Percentiles rank a stretch among this genome's conserved stretches.
These are phyloP conservation scores for Flaveria robusta DNA, from an alignment of 129 eudicot genomes.

Conservation along the genomic window DNA sequence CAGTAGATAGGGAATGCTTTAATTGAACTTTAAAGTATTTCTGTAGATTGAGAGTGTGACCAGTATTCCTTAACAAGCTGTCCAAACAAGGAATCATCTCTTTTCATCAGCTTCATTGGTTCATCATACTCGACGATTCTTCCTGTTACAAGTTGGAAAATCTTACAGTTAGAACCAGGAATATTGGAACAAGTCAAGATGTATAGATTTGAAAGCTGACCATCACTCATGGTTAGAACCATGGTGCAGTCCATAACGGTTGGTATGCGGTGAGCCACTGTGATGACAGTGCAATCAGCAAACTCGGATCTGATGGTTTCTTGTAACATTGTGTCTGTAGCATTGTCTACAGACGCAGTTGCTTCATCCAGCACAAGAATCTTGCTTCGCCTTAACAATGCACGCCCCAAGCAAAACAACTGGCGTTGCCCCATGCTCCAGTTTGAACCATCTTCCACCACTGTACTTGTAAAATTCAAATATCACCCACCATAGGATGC, in stretches of 20 bases:
- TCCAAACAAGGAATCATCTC: conserved; percentile 84
- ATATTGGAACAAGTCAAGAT: neutral
- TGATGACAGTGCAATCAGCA: conserved; percentile 82
- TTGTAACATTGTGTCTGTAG: conserved; percentile 82
- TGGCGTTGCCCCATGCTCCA: conserved; percentile 99
- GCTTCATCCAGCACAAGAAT: conserved; percentile 93
- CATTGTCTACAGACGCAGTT: conserved; percentile 87
- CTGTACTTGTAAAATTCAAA: conserved; percentile 39
- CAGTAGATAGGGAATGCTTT: neutral
- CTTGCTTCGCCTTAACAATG: conserved; percentile 77
- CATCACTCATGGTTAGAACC: conserved; percentile 88
- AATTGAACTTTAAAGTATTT: conserved; percentile 40
- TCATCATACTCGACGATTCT: conserved; percentile 85
- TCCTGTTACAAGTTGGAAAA: conserved; percentile 46
- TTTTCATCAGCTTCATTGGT: conserved; percentile 82
- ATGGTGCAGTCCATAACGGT: conserved; percentile 91
- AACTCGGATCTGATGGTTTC: conserved; percentile 84
- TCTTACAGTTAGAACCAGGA: neutral
- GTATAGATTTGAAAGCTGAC: conserved; percentile 33
- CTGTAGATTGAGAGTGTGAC: conserved; percentile 71
- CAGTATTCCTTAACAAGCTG: conserved; percentile 89
- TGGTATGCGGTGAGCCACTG: conserved; percentile 96
- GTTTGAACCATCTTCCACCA: conserved; percentile 83
- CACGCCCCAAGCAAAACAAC: conserved; percentile 89
- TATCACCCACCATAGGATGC: neutral